A percentile compares a stretch with the other conserved stretches of the same genome.
These are phyloP conservation scores for Helichrysum umbraculigerum DNA, from an alignment of 129 eudicot genomes.

Conservation along the genomic window DNA sequence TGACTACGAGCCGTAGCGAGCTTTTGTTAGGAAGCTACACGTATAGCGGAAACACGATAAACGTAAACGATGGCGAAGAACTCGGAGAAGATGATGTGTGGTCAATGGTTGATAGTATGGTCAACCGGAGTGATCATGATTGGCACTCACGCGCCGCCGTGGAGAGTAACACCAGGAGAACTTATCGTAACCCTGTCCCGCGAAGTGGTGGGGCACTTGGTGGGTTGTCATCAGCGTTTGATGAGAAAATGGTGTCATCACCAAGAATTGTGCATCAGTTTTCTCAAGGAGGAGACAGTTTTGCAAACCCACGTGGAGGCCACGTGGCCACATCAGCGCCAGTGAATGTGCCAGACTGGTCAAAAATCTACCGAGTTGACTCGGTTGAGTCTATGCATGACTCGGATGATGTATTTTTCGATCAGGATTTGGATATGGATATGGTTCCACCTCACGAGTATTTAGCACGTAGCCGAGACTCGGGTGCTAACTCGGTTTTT, in stretches of 20 bases:
- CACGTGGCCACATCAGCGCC: conserved; percentile 81
- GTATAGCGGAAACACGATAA: conserved; percentile 17
- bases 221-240: conserved; percentile 67
- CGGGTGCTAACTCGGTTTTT: conserved; percentile 59
- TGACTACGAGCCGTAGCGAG: conserved; percentile 64
- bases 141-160: conserved; percentile 47
- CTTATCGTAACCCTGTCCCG: conserved; percentile 14
- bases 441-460: conserved; percentile 80
- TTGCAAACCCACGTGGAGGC: conserved; percentile 46
- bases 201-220: conserved; percentile 36
- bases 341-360: conserved; percentile 82
- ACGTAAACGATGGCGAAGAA: conserved; percentile 41
- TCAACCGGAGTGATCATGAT: conserved; percentile 21
- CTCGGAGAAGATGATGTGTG: conserved; percentile 68
- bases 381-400: conserved; percentile 68
- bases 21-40: conserved; percentile 49
- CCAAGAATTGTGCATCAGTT: conserved; percentile 61
- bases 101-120: conserved; percentile 56
- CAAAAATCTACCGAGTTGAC: conserved; percentile 70
- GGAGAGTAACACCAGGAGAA: conserved; percentile 31
- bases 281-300: conserved; percentile 38
- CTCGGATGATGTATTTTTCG: conserved; percentile 49
- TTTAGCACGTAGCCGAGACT: conserved; percentile 55
- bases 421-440: conserved; percentile 36
- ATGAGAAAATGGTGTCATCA: conserved; percentile 38